phyloP scores from a whole-genome alignment of 2,329 filamentous ascomycete species.

The Aspergillus sp. region DNA sequence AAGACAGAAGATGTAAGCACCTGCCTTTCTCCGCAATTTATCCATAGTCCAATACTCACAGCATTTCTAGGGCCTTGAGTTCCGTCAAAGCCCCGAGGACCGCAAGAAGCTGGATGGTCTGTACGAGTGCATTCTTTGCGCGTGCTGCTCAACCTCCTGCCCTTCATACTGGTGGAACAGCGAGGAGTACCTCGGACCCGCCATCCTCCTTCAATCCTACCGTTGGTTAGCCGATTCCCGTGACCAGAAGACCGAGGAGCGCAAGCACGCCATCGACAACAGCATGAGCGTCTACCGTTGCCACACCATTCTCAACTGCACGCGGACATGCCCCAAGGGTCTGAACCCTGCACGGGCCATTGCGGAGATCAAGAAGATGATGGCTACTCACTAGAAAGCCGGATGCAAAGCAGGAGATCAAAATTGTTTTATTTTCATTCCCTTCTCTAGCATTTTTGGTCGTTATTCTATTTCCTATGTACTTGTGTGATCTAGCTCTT shows the following conservation, averaged over 20 bases:
- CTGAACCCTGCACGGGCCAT: slow-evolving; percentile 94
- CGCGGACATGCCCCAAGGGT: slow-evolving; percentile 95
- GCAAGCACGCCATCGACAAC: slow-evolving; percentile 92
- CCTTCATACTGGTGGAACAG: slow-evolving; percentile 99
- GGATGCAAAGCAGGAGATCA: slow-evolving; percentile 9
- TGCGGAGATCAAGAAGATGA: slow-evolving; percentile 97
- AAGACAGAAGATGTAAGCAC: slow-evolving; percentile 74
- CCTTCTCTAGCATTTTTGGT: slow-evolving; percentile 14
- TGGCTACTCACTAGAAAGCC: slow-evolving; percentile 55
- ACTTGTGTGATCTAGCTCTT: slow-evolving; percentile 18
- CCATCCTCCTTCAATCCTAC: slow-evolving; percentile 96
- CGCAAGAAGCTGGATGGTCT: slow-evolving; percentile 96
- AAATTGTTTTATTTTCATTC: slow-evolving; percentile 15
- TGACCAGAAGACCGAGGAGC: slow-evolving; percentile 84
- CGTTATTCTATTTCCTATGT: slow-evolving; percentile 14
- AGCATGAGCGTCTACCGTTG: slow-evolving; percentile 98
- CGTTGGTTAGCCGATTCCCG: slow-evolving; percentile 94
- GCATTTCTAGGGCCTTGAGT: slow-evolving; percentile 73
- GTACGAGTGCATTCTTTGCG: slow-evolving; percentile 99
- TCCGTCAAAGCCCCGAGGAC: slow-evolving; percentile 86
- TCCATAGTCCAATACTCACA: slow-evolving; percentile 4
- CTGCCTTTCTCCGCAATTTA: not conserved
- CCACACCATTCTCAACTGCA: slow-evolving; percentile 99
- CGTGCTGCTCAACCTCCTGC: slow-evolving; percentile 98
- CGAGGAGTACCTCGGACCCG: slow-evolving; percentile 96